Evolutionary conservation across 2,329 filamentous ascomycete species (phyloP), one percentile per base, ranked within the genome.

Genomic region (Nothophaeocryptopus gaeumannii): DNA sequence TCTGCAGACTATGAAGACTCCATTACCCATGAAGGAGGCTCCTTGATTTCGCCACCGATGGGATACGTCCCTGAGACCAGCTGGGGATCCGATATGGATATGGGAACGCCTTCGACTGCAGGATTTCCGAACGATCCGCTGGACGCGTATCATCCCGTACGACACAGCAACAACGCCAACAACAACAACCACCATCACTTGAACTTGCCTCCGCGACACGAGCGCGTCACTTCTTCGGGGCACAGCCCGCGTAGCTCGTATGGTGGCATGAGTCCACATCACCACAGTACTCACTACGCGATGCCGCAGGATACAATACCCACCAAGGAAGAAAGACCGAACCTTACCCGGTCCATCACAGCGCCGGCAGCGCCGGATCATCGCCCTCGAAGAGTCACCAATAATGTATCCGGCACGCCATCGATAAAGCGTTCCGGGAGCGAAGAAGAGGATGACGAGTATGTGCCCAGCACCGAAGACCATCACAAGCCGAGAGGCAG

Each of bases 401-500:
- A 26, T 7, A 49, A 56, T 15, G 34, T 50, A 14, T 51, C 47
- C 11, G 51, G 41, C 14, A 54, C 55, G 8, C 44, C 58, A 1
- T 47, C 55, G 13, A 48, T 58, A 45, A 65, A 60, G 47, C 58
- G 55, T 8, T 51, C 50, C 8, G 58, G 53, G 20, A 63, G 60
- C 52, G 64, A 65, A 14, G 61, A 64, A 13, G 63, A 62, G 47
- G 63, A 65, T 37, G 63, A 65, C 8, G 61, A 63, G 10, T 62
- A 61, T 53, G 49, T 60, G 5, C 59, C 61, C 14, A 48, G 33
- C 20, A 55, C 50, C 26, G 55, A 54, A 20, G 47, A 41, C 5
- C n/a, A 30, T 34, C 33, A 35, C 11, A 59, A 58, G 38, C 49
- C 47, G 12, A 58, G 65, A 39, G 62, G 60, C 52, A 50, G 64